Percentiles rank a stretch among this genome's conserved stretches.
Evolutionary conservation across 2,329 filamentous ascomycete species (phyloP).

Genomic region (Colletotrichum sp.): DNA sequence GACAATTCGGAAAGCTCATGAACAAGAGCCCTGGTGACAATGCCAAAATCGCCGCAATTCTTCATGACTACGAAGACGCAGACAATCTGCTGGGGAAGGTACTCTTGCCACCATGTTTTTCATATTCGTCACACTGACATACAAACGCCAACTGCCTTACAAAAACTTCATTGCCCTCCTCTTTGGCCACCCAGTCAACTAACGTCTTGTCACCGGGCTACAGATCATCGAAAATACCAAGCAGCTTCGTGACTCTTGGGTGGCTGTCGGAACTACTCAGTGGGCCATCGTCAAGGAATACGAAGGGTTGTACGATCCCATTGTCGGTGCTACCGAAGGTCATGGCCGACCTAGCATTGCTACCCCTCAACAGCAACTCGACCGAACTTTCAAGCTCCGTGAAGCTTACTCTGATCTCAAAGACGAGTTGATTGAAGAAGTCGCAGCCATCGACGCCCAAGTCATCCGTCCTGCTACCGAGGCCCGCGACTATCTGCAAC

Average conservation of each 20-base stretch:
- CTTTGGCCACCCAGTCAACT: not conserved
- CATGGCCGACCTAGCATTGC: constrained; percentile 58
- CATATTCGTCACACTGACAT: not conserved
- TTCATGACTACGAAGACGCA: constrained; percentile 82
- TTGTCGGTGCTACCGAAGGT: constrained; percentile 68
- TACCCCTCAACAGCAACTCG: constrained; percentile 67
- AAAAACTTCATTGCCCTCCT: not conserved
- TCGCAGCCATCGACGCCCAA: constrained; percentile 71
- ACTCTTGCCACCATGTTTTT: constrained; percentile 8
- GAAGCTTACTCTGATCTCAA: constrained; percentile 74
- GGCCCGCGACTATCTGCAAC: constrained; percentile 71
- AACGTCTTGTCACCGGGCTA: not conserved
- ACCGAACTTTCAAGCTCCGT: constrained; percentile 68
- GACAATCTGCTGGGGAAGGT: constrained; percentile 78
- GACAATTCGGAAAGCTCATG: constrained; percentile 75
- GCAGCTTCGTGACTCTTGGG: constrained; percentile 81
- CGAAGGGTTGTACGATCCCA: constrained; percentile 77
- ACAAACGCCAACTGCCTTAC: not conserved
- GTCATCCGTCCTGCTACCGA: constrained; percentile 74
- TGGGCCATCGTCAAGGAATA: constrained; percentile 70
- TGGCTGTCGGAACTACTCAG: constrained; percentile 72
- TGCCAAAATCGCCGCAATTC: constrained; percentile 74
- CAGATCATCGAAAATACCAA: constrained; percentile 79
- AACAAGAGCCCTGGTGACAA: constrained; percentile 74
- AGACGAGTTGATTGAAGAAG: constrained; percentile 73